Conservation (phyloP, 805 yeast genomes). For the Sugiyamaella americana region DNA sequence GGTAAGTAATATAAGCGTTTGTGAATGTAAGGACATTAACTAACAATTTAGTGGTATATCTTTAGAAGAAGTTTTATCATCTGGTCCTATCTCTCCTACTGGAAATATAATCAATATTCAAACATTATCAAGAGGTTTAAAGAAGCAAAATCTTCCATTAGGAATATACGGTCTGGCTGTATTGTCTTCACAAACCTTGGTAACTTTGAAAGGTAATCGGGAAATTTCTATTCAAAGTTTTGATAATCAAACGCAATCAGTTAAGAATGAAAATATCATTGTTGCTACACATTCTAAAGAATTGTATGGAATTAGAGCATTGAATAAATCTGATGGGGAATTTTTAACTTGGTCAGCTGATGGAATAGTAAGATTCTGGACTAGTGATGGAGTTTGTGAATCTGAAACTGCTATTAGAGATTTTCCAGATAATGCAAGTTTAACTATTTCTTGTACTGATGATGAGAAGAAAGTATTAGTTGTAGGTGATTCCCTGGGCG, state of each 20-base stretch:
- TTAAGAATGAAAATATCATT: not conserved
- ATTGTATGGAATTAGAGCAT: slow-evolving; percentile 12
- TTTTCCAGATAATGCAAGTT: not conserved
- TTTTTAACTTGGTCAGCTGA: slow-evolving; percentile 21
- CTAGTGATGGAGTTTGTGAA: not conserved
- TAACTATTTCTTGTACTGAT: slow-evolving; percentile 8
- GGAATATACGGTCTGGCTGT: not conserved
- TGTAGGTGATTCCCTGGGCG: slow-evolving; percentile 12
- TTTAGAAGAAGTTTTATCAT: not conserved
- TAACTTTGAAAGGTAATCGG: not conserved
- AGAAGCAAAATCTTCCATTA: not conserved
- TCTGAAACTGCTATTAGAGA: not conserved
- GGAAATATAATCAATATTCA: no score
- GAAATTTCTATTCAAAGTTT: not conserved
- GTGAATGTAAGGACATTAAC: not conserved
- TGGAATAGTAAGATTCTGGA: slow-evolving; percentile 11
- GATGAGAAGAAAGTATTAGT: not conserved
- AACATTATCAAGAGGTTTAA: not conserved
- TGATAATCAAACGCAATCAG: not conserved
- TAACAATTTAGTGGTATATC: not conserved
- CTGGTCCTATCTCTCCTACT: not conserved
- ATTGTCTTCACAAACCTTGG: not conserved
- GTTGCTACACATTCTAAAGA: slow-evolving; percentile 12
- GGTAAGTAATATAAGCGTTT: not conserved
- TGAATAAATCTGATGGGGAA: slow-evolving; percentile 1